Conservation (phyloP, 2,329 filamentous ascomycete species). For the Stromatinia cepivora region DNA sequence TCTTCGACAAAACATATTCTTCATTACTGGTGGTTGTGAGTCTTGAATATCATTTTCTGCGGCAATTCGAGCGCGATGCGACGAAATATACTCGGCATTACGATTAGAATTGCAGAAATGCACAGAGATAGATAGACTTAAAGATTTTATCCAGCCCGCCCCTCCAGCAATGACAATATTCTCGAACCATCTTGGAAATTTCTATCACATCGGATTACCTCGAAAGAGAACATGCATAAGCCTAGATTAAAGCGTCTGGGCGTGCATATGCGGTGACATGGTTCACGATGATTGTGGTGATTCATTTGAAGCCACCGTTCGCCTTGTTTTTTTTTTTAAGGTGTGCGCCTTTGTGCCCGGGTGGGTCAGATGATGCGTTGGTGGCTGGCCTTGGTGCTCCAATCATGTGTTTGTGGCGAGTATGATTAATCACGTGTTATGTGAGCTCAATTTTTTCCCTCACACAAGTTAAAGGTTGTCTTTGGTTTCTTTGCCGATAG, state of each 20-base stretch:
- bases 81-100: background rate
- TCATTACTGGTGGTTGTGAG: background rate
- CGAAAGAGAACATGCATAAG: slow-evolving; percentile 10
- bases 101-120: background rate
- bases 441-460: background rate
- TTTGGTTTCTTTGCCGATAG: background rate
- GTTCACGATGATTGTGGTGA: slow-evolving; percentile 5
- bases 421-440: background rate
- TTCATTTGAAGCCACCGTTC: slow-evolving; percentile 13
- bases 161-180: background rate
- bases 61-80: background rate
- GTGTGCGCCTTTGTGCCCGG: background rate
- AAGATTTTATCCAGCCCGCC: background rate
- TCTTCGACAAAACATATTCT: background rate
- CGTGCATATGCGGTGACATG: slow-evolving; percentile 14
- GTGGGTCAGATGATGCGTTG: slow-evolving; percentile 10
- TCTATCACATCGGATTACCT: background rate
- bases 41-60: background rate
- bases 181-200: background rate
- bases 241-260: slow-evolving; percentile 9
- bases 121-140: too few relatives aligned
- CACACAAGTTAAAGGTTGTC: background rate
- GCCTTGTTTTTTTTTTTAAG: slow-evolving; percentile 5
- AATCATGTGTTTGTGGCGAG: background rate
- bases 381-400: background rate